Base-by-base conservation (phyloP, 805 yeast genomes). In the Saccharomycopsis sp. region DNA sequence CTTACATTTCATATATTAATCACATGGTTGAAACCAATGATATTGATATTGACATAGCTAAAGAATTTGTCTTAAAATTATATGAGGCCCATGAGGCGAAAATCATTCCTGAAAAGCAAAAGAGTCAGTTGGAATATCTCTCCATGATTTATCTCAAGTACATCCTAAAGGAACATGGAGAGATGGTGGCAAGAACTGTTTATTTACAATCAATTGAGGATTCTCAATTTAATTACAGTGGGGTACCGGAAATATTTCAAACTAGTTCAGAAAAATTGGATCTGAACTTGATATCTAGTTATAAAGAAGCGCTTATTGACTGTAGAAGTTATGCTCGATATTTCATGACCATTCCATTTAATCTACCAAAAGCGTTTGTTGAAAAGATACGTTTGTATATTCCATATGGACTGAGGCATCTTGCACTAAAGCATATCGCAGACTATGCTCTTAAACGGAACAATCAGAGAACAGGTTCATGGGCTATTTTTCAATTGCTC, bases 121-220 rank as follows among this genome's bases (percentile, higher is more conserved):
- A 38, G 23, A 34, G 19, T 9, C 44, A 32, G 22, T 21, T 48
- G 9, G 19, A 32, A 19, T 48, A 41, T 31, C 36, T 48, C 13
- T 45, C 52, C 16, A 45, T 45, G 47, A 39, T 36, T 7, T 48
- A 48, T 20, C 17, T 48, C 24, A 48, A 45, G 22, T 48, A 44
- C 32, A 14, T 45, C 7, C 13, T 35, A 14, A 32, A 24, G 17
- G 13, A 40, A 14, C 24, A 34, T 27, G 39, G 20, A 16, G 19
- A 40, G 22, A 14, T n/a, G 2, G 27, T 23, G 13, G 43, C 39
- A 8, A 26, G 29, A n/a, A 29, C 29, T 17, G 32, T 46, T n/a
- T 46, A 46, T 28, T 40, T 37, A 7, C 21, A 23, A 9, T 46
- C 50, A 3, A 23, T 41, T 17, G 16, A 20, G 8, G 50, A 46